These are phyloP conservation scores for Babjeviella inositovora DNA, from an alignment of 805 yeast species.

Conservation along the genomic window DNA sequence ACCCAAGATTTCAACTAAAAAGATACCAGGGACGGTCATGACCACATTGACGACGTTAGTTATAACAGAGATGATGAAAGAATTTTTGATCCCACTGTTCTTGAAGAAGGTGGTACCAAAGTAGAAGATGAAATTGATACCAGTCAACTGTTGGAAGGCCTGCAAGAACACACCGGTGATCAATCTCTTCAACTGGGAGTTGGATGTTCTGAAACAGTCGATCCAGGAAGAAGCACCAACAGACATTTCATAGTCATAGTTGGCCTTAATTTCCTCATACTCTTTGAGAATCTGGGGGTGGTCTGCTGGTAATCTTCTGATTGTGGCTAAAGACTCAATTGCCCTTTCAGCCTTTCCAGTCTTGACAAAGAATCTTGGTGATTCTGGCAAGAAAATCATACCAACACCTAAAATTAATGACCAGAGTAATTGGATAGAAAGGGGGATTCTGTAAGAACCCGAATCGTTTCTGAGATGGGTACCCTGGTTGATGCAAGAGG, in stretches of 20 bases:
- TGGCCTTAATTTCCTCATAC: conserved; percentile 28
- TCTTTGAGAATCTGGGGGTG: conserved; percentile 27
- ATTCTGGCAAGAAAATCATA: conserved; percentile 53
- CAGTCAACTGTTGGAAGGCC: conserved; percentile 52
- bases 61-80: conserved; percentile 32
- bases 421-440: conserved; percentile 60
- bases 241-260: conserved; percentile 24
- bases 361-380: conserved; percentile 57
- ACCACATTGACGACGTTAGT: conserved; percentile 36
- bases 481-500: conserved; percentile 57
- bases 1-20: conserved; percentile 22
- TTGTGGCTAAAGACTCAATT: conserved; percentile 30
- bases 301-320: conserved; percentile 31
- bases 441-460: conserved; percentile 60
- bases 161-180: conserved; percentile 37
- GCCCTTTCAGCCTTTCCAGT: conserved; percentile 44
- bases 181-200: conserved; percentile 14
- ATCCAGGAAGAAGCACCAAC: conserved; percentile 21
- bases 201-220: conserved; percentile 17
- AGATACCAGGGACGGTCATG: conserved; percentile 25
- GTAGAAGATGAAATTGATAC: conserved; percentile 54
- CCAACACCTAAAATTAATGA: conserved; percentile 48
- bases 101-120: conserved; percentile 43
- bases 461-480: conserved; percentile 33
- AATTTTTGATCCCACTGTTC: conserved; percentile 20